Conservation (phyloP, 2,329 filamentous ascomycete genomes). For the Diaporthe sp. region DNA sequence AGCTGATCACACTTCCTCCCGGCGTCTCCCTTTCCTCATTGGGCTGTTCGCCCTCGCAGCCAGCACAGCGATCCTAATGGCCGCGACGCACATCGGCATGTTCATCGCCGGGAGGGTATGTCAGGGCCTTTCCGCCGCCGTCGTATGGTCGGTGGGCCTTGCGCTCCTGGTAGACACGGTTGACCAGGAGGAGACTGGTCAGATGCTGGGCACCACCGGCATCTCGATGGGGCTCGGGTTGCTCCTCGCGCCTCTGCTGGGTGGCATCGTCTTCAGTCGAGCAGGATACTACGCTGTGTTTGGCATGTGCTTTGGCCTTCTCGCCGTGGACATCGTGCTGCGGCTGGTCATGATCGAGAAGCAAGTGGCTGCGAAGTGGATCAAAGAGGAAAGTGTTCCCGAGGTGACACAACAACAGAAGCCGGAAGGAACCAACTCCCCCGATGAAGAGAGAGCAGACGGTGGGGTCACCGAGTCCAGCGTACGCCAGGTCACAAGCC, state of each 20-base stretch:
- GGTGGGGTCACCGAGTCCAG: background rate
- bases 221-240: slow-evolving; percentile 35
- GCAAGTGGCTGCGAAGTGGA: slow-evolving; percentile 10
- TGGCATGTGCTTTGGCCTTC: slow-evolving; percentile 33
- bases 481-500: background rate
- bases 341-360: slow-evolving; percentile 39
- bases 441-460: slow-evolving; percentile 13
- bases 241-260: slow-evolving; percentile 34
- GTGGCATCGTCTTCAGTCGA: slow-evolving; percentile 34
- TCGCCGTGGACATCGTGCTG: slow-evolving; percentile 34
- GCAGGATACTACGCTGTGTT: slow-evolving; percentile 38
- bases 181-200: slow-evolving; percentile 32
- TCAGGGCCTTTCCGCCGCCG: slow-evolving; percentile 33
- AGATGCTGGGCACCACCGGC: slow-evolving; percentile 36
- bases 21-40: slow-evolving; percentile 27
- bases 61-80: slow-evolving; percentile 33
- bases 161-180: slow-evolving; percentile 40
- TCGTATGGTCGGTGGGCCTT: slow-evolving; percentile 37
- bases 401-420: background rate
- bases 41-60: slow-evolving; percentile 34
- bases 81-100: slow-evolving; percentile 34
- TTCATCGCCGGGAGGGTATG: slow-evolving; percentile 34
- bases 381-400: background rate
- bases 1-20: slow-evolving; percentile 37
- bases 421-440: background rate